Conservation (phyloP, 371 early-diverging fungal species). For the Smittium culicis region DNA sequence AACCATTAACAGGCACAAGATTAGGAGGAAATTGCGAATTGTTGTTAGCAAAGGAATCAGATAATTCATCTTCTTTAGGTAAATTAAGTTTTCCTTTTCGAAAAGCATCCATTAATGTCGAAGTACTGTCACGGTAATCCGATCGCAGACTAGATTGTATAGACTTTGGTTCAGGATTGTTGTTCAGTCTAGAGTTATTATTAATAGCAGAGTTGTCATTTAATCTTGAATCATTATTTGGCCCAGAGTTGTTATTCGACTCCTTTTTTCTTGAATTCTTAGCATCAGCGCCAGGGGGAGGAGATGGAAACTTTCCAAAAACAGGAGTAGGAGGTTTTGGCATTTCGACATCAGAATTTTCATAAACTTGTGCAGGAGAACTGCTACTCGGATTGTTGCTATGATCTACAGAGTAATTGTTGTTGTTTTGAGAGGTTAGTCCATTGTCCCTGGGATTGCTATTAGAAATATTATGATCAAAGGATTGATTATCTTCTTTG, state of each 20-base stretch:
- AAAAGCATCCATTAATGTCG: slow-evolving; percentile 27
- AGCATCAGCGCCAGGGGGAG: slow-evolving; percentile 29
- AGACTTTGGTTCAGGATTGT: slow-evolving; percentile 6
- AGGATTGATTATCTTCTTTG: not conserved
- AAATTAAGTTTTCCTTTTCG: slow-evolving; percentile 16
- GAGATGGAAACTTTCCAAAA: slow-evolving; percentile 33
- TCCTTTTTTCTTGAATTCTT: slow-evolving; percentile 15
- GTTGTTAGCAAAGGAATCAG: slow-evolving; percentile 12
- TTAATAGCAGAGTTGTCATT: too few species aligned
- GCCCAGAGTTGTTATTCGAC: not conserved
- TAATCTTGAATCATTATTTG: too few species aligned
- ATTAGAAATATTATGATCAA: not conserved
- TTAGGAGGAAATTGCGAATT: not conserved
- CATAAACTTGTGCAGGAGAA: not conserved
- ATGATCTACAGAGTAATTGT: not conserved
- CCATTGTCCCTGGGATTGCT: not conserved
- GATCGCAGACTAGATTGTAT: slow-evolving; percentile 5
- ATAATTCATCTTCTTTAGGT: slow-evolving; percentile 32
- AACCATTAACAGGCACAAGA: not conserved
- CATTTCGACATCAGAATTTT: slow-evolving; percentile 6
- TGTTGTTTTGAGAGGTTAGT: not conserved
- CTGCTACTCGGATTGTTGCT: not conserved
- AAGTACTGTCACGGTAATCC: slow-evolving; percentile 19
- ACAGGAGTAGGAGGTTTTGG: slow-evolving; percentile 27
- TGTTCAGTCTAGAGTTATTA: not conserved